Evolutionary conservation across 2,329 filamentous ascomycete genomes (phyloP), one percentile per base, ranked within the genome.

Genomic region (Apiospora sp.): DNA sequence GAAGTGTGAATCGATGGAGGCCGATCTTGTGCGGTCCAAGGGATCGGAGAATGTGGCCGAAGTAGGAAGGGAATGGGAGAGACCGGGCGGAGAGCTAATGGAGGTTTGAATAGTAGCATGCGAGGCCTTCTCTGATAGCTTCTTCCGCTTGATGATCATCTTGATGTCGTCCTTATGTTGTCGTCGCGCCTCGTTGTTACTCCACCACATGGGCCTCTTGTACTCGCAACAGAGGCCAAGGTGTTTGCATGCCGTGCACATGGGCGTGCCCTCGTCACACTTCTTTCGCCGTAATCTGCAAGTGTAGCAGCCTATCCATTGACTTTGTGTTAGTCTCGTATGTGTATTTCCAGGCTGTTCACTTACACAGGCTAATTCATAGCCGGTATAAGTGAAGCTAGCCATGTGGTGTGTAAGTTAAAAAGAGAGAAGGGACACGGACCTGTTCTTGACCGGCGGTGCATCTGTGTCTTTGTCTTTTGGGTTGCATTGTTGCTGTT

Each of bases 131-230:
- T 98, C 96, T 37, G 92, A 92, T 77, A 97, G 88, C 89, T 98
- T 98, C 81, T 96, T 98, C 81, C 92, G 91, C 90, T 98, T 98
- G 87, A 99, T 98, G 83, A 96, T 94, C 84, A 93, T 92, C 89
- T 99, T 99, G 88, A 99, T 97, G 77, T 92, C 87, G 81, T 98
- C 96, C 86, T 98, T 99, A 82, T 98, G 94, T 72, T 92, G 86
- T 78, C 92, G 91, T 77, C 96, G 89, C 80, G 93, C 91, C 75
- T 98, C 95, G 80, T 93, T 93, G 87, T 96, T 98, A 84, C 92
- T 93, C 96, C 96, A 99, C 96, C 96, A 99, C 85, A 94, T 91
- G 49, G 96, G 96, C 80, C 95, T 88, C 88, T 97, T 98, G 87
- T 98, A 99, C 87, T 98, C 95, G 86, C 96, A 99, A 79, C 89